phyloP scores from a whole-genome alignment of 495 filamentous ascomycete genomes.

The Penicillium salamii region DNA sequence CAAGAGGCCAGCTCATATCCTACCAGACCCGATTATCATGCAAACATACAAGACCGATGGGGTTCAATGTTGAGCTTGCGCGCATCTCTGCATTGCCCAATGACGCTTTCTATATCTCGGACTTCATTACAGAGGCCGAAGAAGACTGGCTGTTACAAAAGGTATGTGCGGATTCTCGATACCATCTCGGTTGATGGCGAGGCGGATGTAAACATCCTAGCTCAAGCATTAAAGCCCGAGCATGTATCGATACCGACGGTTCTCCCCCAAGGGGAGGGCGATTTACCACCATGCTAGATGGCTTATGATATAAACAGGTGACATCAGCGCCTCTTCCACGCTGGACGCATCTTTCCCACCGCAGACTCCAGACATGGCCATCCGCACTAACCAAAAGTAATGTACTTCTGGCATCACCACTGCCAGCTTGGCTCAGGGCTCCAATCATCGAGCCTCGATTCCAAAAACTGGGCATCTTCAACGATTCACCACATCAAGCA shows the following conservation, averaged over 20 bases:
- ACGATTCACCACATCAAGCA: constrained; percentile 62
- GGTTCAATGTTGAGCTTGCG: constrained; percentile 35
- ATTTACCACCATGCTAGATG: background rate
- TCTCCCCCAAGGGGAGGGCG: background rate
- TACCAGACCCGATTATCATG: no score
- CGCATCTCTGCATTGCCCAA: constrained; percentile 60
- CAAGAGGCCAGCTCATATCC: no score
- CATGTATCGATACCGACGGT: background rate
- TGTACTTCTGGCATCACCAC: constrained; percentile 68
- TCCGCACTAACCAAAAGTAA: constrained; percentile 70
- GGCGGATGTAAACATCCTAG: no score
- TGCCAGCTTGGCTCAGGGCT: constrained; percentile 72
- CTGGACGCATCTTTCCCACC: constrained; percentile 82
- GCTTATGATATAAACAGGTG: constrained; percentile 27
- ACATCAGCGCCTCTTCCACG: constrained; percentile 63
- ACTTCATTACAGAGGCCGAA: constrained; percentile 79
- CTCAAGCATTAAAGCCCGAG: no score
- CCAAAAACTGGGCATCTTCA: constrained; percentile 58
- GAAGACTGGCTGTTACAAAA: constrained; percentile 69
- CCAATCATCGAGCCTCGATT: constrained; percentile 68
- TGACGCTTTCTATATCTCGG: constrained; percentile 78
- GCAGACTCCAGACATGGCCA: constrained; percentile 88
- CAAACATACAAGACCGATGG: constrained; percentile 8
- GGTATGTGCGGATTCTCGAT: constrained; percentile 41
- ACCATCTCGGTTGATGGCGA: no score